These are phyloP conservation scores for Wolfiporia cocos DNA, from an alignment of 1,284 basidiomycete species.

Conservation along the genomic window DNA sequence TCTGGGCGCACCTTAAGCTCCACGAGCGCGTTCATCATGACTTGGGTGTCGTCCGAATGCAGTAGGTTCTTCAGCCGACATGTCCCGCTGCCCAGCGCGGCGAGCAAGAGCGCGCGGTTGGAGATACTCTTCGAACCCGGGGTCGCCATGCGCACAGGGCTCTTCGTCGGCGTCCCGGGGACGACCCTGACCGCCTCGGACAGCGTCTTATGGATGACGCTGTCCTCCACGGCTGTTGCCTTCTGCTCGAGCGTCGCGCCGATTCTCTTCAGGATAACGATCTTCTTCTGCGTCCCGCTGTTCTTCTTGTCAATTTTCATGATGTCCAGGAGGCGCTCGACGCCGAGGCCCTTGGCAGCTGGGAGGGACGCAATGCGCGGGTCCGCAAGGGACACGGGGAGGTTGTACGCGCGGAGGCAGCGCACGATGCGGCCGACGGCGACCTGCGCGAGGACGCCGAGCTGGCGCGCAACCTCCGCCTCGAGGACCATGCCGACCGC, in stretches of 20 bases:
- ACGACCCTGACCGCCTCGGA: slow-evolving; percentile 74
- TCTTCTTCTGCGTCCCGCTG: slow-evolving; percentile 84
- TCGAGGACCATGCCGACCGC: slow-evolving; percentile 92
- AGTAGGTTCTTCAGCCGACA: slow-evolving; percentile 88
- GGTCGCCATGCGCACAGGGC: slow-evolving; percentile 82
- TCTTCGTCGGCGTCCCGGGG: slow-evolving; percentile 58
- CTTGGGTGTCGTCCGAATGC: slow-evolving; percentile 97
- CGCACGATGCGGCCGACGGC: slow-evolving; percentile 83
- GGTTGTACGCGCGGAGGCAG: slow-evolving; percentile 81
- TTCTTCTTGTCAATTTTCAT: slow-evolving; percentile 99
- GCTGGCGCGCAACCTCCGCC: slow-evolving; percentile 84
- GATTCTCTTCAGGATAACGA: slow-evolving; percentile 88
- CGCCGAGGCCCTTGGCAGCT: slow-evolving; percentile 66
- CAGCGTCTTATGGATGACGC: slow-evolving; percentile 76
- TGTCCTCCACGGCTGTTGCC: slow-evolving; percentile 82
- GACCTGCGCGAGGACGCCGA: slow-evolving; percentile 84
- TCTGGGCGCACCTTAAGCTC: slow-evolving; percentile 81
- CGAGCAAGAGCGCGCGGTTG: slow-evolving; percentile 91
- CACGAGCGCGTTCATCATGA: slow-evolving; percentile 94
- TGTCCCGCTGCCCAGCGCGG: slow-evolving; percentile 86
- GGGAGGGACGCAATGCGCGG: slow-evolving; percentile 70
- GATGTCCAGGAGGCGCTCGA: slow-evolving; percentile 86
- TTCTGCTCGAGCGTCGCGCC: slow-evolving; percentile 91
- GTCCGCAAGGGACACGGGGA: slow-evolving; percentile 78
- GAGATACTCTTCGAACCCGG: slow-evolving; percentile 98